Base-by-base conservation (phyloP, 345 rosid species). In the Lagerstroemia speciosa region DNA sequence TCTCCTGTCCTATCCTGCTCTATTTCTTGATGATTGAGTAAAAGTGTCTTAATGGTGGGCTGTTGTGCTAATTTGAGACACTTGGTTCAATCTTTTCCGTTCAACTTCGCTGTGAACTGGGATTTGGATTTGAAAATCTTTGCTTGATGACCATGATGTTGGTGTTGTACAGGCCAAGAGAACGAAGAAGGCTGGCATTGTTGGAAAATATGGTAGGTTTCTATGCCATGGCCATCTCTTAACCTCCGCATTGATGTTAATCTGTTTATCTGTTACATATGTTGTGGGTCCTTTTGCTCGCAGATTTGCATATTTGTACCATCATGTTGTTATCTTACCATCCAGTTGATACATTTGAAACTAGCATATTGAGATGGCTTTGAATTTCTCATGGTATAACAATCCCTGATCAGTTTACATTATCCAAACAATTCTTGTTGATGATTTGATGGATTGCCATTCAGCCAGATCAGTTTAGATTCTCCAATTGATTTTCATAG, bases 161-260 rank as follows among this genome's bases (percentile, higher is more conserved):
- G 50, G 30, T 65, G 26, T 65, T 40, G 2, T 26, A 3, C 52
- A 65, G 68, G 68, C 68, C 68, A 65, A 65, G 68, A 65, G 68
- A 65, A 65, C 68, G 26, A 65, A 65, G 68, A 65, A 65, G 68
- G 68, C 52, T 5, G 68, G 68, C 52, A 65, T 65, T 41, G 68
- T 65, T 26, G 68, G 68, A n/a, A 65, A 65, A 34, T 65, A 65
- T 26, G 68, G 68, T 65, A 65, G 7, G 68, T 65, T n/a, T 65
- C 26, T 14, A 26, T 27, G 3, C 33, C 34, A 27, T 58, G 5
- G 3, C 33, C 34, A 27, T 58, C 19, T 26, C 33, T 58, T 7
- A 16, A 58, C 2, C 33, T 14, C 33, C 19, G 16, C 12, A 27
- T 58, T 8, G 1, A 3, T 15, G 29, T 30, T 14, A 3, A 11